phyloP scores from a whole-genome alignment of 495 filamentous ascomycete genomes.

The Pyrenula massariospora region DNA sequence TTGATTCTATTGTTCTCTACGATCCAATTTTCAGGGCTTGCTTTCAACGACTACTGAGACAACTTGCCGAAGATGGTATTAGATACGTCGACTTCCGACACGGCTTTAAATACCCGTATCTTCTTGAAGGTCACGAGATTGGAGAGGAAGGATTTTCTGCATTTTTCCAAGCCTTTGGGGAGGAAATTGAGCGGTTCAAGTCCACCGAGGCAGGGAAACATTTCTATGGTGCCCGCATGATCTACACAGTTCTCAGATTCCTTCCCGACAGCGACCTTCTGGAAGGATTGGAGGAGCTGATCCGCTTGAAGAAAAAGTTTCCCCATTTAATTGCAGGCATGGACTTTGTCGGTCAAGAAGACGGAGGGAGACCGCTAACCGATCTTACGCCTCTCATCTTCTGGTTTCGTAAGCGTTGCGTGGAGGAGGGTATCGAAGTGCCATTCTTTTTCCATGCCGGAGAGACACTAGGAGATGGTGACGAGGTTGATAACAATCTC shows the following conservation, averaged over 20 bases:
- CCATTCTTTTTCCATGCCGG: conserved; percentile 95
- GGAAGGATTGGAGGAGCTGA: conserved; percentile 74
- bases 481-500: conserved; percentile 66
- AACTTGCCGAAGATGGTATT: conserved; percentile 65
- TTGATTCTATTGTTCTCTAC: conserved; percentile 68
- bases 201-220: conserved; percentile 51
- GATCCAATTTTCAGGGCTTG: conserved; percentile 82
- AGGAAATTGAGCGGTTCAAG: conserved; percentile 71
- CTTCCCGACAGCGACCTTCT: conserved; percentile 54
- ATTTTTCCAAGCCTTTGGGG: conserved; percentile 57
- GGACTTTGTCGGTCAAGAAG: conserved; percentile 82
- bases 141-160: conserved; percentile 51
- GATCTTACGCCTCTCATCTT: conserved; percentile 75
- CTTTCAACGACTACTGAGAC: conserved; percentile 51
- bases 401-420: conserved; percentile 83
- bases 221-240: conserved; percentile 81
- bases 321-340: conserved; percentile 76
- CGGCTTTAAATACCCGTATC: conserved; percentile 50
- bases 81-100: conserved; percentile 63
- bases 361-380: conserved; percentile 58
- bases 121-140: conserved; percentile 41
- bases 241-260: conserved; percentile 67
- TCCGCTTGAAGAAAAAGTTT: conserved; percentile 64
- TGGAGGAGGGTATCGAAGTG: conserved; percentile 67
- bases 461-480: conserved; percentile 69